These are phyloP conservation scores for Psophocarpus tetragonolobus DNA, from an alignment of 306 rosid species.

Conservation along the genomic window DNA sequence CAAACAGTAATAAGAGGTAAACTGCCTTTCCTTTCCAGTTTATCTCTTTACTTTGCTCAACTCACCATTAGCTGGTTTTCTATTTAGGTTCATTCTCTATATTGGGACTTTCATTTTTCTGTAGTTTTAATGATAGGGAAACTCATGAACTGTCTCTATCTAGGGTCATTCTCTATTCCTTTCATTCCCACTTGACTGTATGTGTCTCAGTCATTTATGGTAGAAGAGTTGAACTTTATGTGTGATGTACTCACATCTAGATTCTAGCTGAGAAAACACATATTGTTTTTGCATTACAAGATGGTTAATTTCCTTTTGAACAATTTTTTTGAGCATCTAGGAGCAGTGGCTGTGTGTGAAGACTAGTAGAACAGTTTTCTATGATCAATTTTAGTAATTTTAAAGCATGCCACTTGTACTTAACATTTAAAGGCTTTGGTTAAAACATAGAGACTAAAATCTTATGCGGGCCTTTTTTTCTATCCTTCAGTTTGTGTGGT, in stretches of 20 bases:
- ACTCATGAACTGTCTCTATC: background rate
- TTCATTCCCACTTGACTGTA: slow-evolving; percentile 9
- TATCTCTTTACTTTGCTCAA: background rate
- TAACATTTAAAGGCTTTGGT: background rate
- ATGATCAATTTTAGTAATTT: background rate
- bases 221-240: background rate
- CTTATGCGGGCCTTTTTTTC: background rate
- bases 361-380: background rate
- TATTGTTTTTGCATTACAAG: background rate
- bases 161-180: no score
- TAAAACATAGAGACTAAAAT: slow-evolving; percentile 16
- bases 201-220: background rate
- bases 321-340: background rate
- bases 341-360: background rate
- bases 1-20: background rate
- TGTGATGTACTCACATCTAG: slow-evolving; percentile 2
- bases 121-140: slow-evolving; percentile 16
- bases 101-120: background rate
- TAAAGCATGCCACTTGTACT: background rate
- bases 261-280: background rate
- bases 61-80: background rate
- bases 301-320: slow-evolving; percentile 14
- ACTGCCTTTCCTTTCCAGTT: slow-evolving; percentile 2
- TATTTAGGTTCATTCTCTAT: slow-evolving; percentile 19
- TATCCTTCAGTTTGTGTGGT: slow-evolving; percentile 24